Percentiles rank a stretch among this genome's conserved stretches.
Evolutionary conservation across 2,329 filamentous ascomycete species (phyloP).

Genomic region (Zalaria sp.): DNA sequence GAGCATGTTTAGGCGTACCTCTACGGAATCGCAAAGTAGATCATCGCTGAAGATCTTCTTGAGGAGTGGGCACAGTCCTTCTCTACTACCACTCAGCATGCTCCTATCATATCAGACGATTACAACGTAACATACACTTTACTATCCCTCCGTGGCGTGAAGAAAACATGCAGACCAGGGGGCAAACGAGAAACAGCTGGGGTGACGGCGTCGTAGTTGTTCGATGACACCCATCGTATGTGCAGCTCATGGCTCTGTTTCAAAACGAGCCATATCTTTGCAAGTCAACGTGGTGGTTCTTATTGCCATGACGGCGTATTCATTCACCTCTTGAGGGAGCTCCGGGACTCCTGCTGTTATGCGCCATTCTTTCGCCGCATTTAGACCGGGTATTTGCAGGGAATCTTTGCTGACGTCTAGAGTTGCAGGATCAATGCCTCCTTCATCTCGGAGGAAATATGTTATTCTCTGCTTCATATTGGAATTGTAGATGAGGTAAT

Average conservation of each 20-base stretch:
- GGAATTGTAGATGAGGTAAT: too few species aligned
- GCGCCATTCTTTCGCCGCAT: constrained; percentile 64
- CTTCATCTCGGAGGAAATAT: constrained; percentile 52
- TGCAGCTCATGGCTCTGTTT: constrained; percentile 57
- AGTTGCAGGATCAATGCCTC: constrained; percentile 48
- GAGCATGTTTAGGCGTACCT: constrained; percentile 21
- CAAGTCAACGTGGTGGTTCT: constrained; percentile 4
- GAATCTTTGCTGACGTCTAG: constrained; percentile 42
- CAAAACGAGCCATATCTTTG: constrained; percentile 47
- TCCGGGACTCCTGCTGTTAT: constrained; percentile 61
- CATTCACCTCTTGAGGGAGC: constrained; percentile 49
- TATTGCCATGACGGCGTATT: neutral
- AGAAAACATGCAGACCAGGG: constrained; percentile 71
- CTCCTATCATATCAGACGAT: neutral
- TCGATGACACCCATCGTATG: constrained; percentile 59
- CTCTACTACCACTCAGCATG: constrained; percentile 18
- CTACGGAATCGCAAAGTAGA: constrained; percentile 39
- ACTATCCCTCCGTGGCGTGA: constrained; percentile 41
- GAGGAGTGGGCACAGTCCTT: constrained; percentile 44
- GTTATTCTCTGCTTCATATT: constrained; percentile 67
- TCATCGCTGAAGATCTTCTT: constrained; percentile 39
- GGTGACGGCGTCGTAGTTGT: constrained; percentile 42
- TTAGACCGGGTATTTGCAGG: constrained; percentile 44
- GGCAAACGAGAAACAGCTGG: constrained; percentile 64
- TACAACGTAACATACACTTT: constrained; percentile 17